A percentile compares a stretch with the other conserved stretches of the same genome.
phyloP scores from a whole-genome alignment of 768 basidiomycete species.

The Cystofilobasidium bisporidii region DNA sequence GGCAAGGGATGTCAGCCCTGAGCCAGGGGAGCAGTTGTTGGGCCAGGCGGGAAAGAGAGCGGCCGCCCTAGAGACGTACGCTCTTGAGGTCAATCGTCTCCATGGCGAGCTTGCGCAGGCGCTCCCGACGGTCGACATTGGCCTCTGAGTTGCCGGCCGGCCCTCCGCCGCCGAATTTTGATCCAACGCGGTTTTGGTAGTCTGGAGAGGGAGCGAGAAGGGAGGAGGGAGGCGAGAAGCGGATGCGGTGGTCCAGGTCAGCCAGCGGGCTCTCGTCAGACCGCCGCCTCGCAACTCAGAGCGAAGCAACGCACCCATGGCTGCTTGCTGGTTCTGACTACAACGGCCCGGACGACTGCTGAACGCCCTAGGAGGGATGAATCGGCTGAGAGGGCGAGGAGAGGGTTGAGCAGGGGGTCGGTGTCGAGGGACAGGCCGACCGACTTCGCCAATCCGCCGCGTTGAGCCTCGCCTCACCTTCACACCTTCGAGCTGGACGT shows the following conservation, averaged over 20 bases:
- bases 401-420: too few relatives aligned
- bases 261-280: too few relatives aligned
- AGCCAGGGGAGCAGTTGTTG: not conserved
- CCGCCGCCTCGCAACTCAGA: too few relatives aligned
- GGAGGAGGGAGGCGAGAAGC: not conserved
- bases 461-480: too few relatives aligned
- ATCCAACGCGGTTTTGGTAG: slow-evolving; percentile 78
- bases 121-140: slow-evolving; percentile 89
- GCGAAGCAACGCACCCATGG: not conserved
- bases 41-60: not conserved
- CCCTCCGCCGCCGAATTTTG: slow-evolving; percentile 90
- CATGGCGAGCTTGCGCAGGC: slow-evolving; percentile 83
- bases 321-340: not conserved
- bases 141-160: slow-evolving; percentile 84
- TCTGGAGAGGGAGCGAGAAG: not conserved
- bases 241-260: not conserved
- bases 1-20: not conserved
- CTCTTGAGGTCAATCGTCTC: slow-evolving; percentile 98
- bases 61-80: slow-evolving; percentile 45
- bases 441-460: too few relatives aligned
- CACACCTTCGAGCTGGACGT: too few relatives aligned
- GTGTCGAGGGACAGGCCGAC: too few relatives aligned
- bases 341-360: too few relatives aligned
- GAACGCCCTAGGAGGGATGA: too few relatives aligned
- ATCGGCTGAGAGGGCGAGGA: too few relatives aligned